Percentiles rank a stretch among this genome's conserved stretches.
Evolutionary conservation across 1,284 basidiomycete species (phyloP).

Genomic region (Moniliella sp.): DNA sequence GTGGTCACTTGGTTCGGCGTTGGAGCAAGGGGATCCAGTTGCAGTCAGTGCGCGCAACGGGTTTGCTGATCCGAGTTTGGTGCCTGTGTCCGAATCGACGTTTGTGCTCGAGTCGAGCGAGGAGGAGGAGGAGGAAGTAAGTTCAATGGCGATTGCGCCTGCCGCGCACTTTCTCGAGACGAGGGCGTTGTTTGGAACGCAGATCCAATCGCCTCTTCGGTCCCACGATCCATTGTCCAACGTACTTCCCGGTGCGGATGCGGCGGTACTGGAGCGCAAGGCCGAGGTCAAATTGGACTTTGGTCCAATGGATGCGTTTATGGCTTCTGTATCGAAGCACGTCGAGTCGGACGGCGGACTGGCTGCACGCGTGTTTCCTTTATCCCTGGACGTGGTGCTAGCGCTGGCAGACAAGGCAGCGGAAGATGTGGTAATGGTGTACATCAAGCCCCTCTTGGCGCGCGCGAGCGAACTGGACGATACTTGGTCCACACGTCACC

Average conservation of each 20-base stretch:
- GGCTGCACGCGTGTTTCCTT: slow-evolving; percentile 66
- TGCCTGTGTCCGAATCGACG: too few species aligned
- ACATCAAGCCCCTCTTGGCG: slow-evolving; percentile 1
- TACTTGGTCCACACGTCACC: too few species aligned
- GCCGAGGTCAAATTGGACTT: slow-evolving; percentile 1
- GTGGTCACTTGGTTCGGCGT: slow-evolving; percentile 50
- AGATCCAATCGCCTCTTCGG: background rate
- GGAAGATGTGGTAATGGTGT: slow-evolving; percentile 42
- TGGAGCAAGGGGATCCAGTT: slow-evolving; percentile 33
- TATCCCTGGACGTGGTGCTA: slow-evolving; percentile 48
- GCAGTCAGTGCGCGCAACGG: slow-evolving; percentile 13
- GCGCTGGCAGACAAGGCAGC: slow-evolving; percentile 56
- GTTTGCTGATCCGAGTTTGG: too few species aligned
- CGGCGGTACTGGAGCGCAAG: slow-evolving; percentile 2
- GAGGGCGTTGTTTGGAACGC: slow-evolving; percentile 6
- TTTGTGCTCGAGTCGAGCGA: too few species aligned
- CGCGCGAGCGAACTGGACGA: background rate
- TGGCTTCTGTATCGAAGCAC: slow-evolving; percentile 46
- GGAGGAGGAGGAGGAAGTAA: slow-evolving; percentile 10
- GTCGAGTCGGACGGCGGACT: slow-evolving; percentile 54
- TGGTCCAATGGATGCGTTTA: slow-evolving; percentile 39
- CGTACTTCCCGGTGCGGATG: slow-evolving; percentile 3
- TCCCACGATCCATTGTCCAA: slow-evolving; percentile 1
- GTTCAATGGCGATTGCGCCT: slow-evolving; percentile 1
- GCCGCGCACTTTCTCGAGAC: background rate